Conservation (phyloP, 257 asterid genomes). For the Pogostemon cablin region DNA sequence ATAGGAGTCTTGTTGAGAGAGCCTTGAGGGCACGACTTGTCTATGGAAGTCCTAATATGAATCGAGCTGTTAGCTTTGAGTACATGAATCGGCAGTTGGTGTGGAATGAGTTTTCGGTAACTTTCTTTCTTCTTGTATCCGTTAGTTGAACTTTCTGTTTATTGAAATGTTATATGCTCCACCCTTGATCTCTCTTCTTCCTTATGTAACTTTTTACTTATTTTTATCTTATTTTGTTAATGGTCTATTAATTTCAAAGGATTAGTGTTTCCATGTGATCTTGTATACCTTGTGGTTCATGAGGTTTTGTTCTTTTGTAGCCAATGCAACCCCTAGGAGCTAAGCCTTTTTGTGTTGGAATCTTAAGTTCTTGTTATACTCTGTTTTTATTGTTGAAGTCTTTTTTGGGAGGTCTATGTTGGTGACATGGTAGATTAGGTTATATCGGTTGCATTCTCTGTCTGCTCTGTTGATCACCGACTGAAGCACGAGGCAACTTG, state of each 20-base stretch:
- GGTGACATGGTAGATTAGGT: slow-evolving; percentile 8
- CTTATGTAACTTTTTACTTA: neutral
- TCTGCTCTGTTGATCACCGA: slow-evolving; percentile 20
- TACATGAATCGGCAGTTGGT: slow-evolving; percentile 97
- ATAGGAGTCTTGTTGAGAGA: slow-evolving; percentile 87
- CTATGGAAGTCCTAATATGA: slow-evolving; percentile 92
- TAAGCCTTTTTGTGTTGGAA: neutral
- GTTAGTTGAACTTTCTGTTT: slow-evolving; percentile 13
- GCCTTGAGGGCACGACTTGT: slow-evolving; percentile 87
- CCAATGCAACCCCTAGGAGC: neutral
- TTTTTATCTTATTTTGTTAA: neutral
- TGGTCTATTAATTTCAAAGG: neutral
- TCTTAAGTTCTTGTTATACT: neutral
- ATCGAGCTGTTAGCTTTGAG: slow-evolving; percentile 95
- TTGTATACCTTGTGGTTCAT: neutral
- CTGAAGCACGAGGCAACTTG: slow-evolving; percentile 36
- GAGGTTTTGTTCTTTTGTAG: neutral
- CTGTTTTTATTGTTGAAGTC: neutral
- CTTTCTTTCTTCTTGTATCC: slow-evolving; percentile 29
- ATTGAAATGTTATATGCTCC: slow-evolving; percentile 11
- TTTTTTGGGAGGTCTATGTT: neutral
- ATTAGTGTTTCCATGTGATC: neutral
- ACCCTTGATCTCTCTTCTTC: neutral
- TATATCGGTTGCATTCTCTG: slow-evolving; percentile 18
- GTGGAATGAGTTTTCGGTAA: slow-evolving; percentile 98